phyloP scores from a whole-genome alignment of 1,284 basidiomycete species.

The Trichosporon asahii region DNA sequence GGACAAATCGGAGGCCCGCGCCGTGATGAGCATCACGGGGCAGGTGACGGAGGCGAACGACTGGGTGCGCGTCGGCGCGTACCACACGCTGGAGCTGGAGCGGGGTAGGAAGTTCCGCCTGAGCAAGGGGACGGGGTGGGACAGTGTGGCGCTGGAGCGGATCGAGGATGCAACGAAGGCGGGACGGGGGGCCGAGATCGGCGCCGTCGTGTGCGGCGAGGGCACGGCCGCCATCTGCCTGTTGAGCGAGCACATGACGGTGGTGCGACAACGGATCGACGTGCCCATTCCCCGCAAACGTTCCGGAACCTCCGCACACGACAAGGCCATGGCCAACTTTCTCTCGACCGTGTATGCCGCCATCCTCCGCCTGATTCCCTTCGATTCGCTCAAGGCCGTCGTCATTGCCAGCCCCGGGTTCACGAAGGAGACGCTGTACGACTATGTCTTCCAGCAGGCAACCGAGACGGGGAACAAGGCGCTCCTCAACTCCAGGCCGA shows the following conservation, averaged over 20 bases:
- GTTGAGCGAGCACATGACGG: constrained; percentile 93
- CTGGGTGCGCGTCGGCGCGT: constrained; percentile 90
- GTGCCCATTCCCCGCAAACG: constrained; percentile 88
- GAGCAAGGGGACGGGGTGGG: constrained; percentile 83
- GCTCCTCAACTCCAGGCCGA: constrained; percentile 70
- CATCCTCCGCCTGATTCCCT: constrained; percentile 85
- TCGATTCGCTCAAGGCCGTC: constrained; percentile 75
- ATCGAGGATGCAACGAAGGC: constrained; percentile 84
- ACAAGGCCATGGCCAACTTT: constrained; percentile 80
- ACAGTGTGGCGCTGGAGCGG: constrained; percentile 76
- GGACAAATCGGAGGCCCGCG: constrained; percentile 51
- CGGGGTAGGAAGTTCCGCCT: constrained; percentile 63
- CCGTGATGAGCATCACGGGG: constrained; percentile 82
- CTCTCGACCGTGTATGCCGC: constrained; percentile 81
- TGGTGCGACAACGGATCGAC: constrained; percentile 86
- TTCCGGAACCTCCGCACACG: constrained; percentile 74
- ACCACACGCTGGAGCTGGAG: constrained; percentile 93
- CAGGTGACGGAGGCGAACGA: constrained; percentile 84
- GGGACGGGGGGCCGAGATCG: constrained; percentile 93
- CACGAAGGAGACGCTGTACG: constrained; percentile 77
- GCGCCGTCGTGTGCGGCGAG: constrained; percentile 93
- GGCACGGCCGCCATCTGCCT: constrained; percentile 90
- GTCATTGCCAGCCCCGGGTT: constrained; percentile 97
- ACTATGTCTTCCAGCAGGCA: constrained; percentile 80
- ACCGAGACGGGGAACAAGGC: constrained; percentile 76